A percentile compares a stretch with the other conserved stretches of the same genome.
Evolutionary conservation across 257 asterid genomes (phyloP).

Genomic region (Gardenia jasminoides): DNA sequence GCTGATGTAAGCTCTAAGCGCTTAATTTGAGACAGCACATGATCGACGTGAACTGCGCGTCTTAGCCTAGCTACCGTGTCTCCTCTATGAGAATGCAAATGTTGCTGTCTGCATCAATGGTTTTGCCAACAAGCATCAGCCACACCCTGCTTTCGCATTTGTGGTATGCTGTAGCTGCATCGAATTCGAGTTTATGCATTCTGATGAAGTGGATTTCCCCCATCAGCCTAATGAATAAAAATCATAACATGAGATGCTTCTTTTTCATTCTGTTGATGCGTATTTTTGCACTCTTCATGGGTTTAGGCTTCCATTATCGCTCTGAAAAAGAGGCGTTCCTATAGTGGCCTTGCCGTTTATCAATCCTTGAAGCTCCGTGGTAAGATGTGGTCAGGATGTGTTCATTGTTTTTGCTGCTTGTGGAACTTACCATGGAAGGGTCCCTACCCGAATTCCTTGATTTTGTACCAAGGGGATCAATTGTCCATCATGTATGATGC

Average conservation of each 20-base stretch:
- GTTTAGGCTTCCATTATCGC: no score
- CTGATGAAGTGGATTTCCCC: neutral
- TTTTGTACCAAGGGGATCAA: no score
- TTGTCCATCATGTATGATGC: no score
- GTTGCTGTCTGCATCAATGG: neutral
- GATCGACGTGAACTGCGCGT: neutral
- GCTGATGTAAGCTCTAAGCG: neutral
- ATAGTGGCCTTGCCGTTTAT: neutral
- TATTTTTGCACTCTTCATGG: neutral
- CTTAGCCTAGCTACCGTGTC: neutral
- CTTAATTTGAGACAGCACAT: neutral
- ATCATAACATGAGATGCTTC: neutral
- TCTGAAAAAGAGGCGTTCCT: neutral
- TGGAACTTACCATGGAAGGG: neutral
- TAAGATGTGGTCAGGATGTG: neutral
- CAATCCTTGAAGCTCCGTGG: neutral
- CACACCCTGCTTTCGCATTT: neutral
- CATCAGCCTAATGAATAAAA: neutral
- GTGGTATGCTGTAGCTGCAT: neutral
- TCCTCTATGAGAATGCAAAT: neutral
- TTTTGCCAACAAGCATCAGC: neutral
- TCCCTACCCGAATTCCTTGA: no score
- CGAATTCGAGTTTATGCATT: neutral
- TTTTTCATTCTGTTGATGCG: neutral
- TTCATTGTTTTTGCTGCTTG: neutral